These are phyloP conservation scores for Obba rivulosa DNA, from an alignment of 768 basidiomycete genomes.

Conservation along the genomic window DNA sequence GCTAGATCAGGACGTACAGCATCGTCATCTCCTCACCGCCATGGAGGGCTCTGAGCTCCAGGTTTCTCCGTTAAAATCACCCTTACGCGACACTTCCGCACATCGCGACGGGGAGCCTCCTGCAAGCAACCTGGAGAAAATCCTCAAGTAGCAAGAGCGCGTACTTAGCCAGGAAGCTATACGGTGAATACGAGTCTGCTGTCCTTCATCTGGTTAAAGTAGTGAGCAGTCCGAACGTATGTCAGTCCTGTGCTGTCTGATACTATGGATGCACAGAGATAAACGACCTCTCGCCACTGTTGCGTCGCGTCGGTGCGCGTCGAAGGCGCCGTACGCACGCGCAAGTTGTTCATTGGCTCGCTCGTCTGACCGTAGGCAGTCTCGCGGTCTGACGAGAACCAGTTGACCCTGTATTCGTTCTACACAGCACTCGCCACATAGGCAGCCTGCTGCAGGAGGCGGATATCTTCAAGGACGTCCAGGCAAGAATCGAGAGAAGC, in stretches of 20 bases:
- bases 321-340: conserved; percentile 69
- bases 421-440: conserved; percentile 66
- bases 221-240: conserved; percentile 33
- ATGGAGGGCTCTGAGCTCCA: conserved; percentile 21
- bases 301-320: conserved; percentile 78
- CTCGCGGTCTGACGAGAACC: conserved; percentile 1
- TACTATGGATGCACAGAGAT: too few species aligned
- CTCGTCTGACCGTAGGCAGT: conserved; percentile 59
- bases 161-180: conserved; percentile 59
- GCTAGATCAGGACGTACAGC: too few species aligned
- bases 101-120: conserved; percentile 55
- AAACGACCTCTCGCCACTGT: conserved; percentile 59
- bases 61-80: conserved; percentile 35
- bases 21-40: too few species aligned
- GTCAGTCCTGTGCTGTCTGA: not conserved
- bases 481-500: conserved; percentile 57
- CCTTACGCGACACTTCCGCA: conserved; percentile 48
- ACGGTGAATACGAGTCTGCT: conserved; percentile 75
- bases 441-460: conserved; percentile 62
- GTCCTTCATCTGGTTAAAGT: conserved; percentile 58
- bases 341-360: conserved; percentile 74
- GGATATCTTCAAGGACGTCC: conserved; percentile 70
- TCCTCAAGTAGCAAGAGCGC: conserved; percentile 71
- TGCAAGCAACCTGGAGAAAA: conserved; percentile 43
- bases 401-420: conserved; percentile 50